Conservation (phyloP, 345 rosid genomes). For the Lumnitzera littorea region DNA sequence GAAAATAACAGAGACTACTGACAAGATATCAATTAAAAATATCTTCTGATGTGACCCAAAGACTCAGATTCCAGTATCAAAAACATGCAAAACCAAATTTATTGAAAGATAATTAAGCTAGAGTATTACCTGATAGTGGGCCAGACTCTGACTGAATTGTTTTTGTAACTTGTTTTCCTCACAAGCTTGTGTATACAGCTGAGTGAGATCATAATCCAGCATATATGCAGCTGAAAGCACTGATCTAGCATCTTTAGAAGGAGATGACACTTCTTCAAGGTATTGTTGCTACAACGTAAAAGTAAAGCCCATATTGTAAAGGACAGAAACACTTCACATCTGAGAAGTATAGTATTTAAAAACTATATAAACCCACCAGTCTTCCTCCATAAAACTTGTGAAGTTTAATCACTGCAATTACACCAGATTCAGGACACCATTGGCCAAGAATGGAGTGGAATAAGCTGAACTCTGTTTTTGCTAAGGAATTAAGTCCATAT, state of each 20-base stretch:
- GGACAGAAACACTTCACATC: neutral
- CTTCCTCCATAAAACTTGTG: conserved; percentile 81
- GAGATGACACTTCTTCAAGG: conserved; percentile 55
- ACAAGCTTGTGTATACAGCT: conserved; percentile 41
- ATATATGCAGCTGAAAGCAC: conserved; percentile 77
- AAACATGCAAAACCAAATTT: neutral
- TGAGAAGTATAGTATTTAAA: conserved; percentile 2
- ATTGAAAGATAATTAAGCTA: neutral
- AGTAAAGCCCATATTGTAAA: neutral
- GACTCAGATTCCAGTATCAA: no score
- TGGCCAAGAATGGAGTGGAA: conserved; percentile 58
- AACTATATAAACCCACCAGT: conserved; percentile 55
- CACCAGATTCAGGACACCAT: conserved; percentile 62
- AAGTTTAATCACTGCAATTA: conserved; percentile 47
- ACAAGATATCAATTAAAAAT: no score
- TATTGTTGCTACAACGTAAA: conserved; percentile 56
- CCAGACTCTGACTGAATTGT: conserved; percentile 30
- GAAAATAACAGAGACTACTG: no score
- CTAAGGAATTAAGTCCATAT: conserved; percentile 61
- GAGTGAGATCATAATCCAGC: conserved; percentile 56
- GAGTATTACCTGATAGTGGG: conserved; percentile 56
- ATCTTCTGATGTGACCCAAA: no score
- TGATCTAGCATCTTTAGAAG: conserved; percentile 66
- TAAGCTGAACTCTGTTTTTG: conserved; percentile 58
- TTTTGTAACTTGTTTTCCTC: conserved; percentile 26